These are phyloP conservation scores for Spergularia bocconei DNA, from an alignment of 148 eudicot genomes.

Conservation along the genomic window DNA sequence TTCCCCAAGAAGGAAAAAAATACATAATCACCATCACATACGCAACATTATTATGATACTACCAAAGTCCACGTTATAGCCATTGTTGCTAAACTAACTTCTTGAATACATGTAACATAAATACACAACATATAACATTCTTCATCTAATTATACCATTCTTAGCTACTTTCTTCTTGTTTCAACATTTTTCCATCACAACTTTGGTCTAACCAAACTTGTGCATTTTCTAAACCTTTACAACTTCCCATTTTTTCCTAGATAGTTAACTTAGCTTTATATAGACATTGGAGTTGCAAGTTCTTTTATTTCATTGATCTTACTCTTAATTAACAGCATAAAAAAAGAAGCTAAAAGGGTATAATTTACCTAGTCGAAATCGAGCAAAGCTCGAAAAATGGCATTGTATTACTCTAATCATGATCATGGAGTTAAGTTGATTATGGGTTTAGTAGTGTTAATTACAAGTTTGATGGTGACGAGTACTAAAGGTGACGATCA, in stretches of 20 bases:
- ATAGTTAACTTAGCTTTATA: too few species aligned
- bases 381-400: conserved; percentile 9
- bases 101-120: conserved; percentile 23
- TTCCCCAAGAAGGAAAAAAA: neutral
- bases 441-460: conserved; percentile 10
- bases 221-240: neutral
- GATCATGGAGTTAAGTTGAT: neutral
- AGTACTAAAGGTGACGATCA: conserved; percentile 19
- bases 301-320: too few species aligned
- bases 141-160: conserved; percentile 3
- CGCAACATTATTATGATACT: conserved; percentile 5
- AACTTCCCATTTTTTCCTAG: too few species aligned
- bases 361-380: neutral
- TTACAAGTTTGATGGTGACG: conserved; percentile 5
- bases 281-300: too few species aligned
- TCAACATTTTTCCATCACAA: conserved; percentile 12
- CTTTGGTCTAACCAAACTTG: conserved; percentile 22
- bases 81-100: conserved; percentile 45
- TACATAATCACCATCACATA: neutral
- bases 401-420: neutral
- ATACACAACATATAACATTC: neutral
- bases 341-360: neutral
- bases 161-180: conserved; percentile 15
- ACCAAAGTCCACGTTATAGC: conserved; percentile 18
- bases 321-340: neutral